These are phyloP conservation scores for Guadua angustifolia DNA, from an alignment of 176 grass and related monocot genomes.

Conservation along the genomic window DNA sequence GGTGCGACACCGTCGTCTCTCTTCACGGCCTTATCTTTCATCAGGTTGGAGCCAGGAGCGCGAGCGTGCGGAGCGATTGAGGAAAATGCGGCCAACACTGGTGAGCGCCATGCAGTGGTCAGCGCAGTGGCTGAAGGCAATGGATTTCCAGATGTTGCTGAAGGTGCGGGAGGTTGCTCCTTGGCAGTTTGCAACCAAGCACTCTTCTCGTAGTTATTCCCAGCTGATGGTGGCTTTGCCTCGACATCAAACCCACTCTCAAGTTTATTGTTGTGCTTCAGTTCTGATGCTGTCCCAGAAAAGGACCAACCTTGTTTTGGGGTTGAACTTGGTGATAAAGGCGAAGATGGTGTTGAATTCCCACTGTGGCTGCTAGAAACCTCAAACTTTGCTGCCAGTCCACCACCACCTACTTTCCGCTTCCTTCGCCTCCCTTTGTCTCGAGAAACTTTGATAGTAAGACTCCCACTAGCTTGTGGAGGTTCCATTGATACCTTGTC, in stretches of 20 bases:
- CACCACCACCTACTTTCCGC: conserved; percentile 46
- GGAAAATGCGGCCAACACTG: conserved; percentile 49
- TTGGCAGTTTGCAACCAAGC: conserved; percentile 35
- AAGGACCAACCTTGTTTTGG: conserved; percentile 68
- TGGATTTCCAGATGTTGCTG: conserved; percentile 42
- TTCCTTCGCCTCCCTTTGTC: conserved; percentile 73
- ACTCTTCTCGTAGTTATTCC: conserved; percentile 36
- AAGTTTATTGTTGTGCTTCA: conserved; percentile 50
- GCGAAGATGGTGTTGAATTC: conserved; percentile 87
- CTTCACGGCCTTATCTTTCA: conserved; percentile 64
- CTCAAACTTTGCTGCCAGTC: conserved; percentile 75
- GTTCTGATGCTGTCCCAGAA: conserved; percentile 45
- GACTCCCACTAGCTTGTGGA: conserved; percentile 59
- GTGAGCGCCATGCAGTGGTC: conserved; percentile 36
- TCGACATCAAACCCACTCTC: conserved; percentile 42
- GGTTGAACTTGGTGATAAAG: conserved; percentile 71
- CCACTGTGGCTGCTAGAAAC: conserved; percentile 94
- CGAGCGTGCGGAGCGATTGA: conserved; percentile 62
- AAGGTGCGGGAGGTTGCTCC: conserved; percentile 47
- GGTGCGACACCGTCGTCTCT: conserved; percentile 40
- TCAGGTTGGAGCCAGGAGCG: conserved; percentile 78
- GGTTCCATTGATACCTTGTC: conserved; percentile 46
- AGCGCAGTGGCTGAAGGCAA: conserved; percentile 29
- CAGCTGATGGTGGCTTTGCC: conserved; percentile 42
- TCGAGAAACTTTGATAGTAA: conserved; percentile 72